Percentiles rank a stretch among this genome's conserved stretches.
Conservation (phyloP, 2,329 filamentous ascomycete genomes). For the Fusarium mundagurra region DNA sequence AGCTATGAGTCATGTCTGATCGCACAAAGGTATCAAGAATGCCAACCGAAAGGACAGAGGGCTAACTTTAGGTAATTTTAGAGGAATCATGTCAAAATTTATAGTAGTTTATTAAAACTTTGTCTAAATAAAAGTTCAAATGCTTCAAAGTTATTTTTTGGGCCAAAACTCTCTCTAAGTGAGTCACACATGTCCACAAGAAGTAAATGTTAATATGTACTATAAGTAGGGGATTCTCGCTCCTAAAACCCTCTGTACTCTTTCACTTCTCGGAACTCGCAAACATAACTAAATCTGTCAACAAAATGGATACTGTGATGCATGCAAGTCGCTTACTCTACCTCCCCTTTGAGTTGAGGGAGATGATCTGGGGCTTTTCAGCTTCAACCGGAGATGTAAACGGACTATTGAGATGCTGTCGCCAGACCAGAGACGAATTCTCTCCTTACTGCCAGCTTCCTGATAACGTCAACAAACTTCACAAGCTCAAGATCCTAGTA, state of each 20-base stretch:
- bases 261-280: background rate
- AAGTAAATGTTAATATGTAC: background rate
- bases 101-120: background rate
- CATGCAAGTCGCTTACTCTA: background rate
- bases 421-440: slow-evolving; percentile 7
- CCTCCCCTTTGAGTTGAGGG: slow-evolving; percentile 20
- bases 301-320: background rate
- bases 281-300: background rate
- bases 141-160: too few relatives aligned
- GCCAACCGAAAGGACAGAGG: background rate
- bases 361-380: slow-evolving; percentile 6
- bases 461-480: background rate
- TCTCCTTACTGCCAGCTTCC: background rate
- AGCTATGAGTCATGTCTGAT: background rate
- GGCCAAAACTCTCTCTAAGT: background rate
- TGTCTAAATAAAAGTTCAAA: background rate
- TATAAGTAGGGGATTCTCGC: background rate
- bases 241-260: too few relatives aligned
- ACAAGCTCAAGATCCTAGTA: background rate
- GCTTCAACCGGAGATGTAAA: background rate
- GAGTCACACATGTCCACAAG: background rate
- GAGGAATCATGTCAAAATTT: background rate
- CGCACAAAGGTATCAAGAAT: background rate
- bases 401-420: slow-evolving; percentile 13
- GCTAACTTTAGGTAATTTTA: too few relatives aligned